These are phyloP conservation scores for Citrullus colocynthis DNA, from an alignment of 306 rosid species.

Conservation along the genomic window DNA sequence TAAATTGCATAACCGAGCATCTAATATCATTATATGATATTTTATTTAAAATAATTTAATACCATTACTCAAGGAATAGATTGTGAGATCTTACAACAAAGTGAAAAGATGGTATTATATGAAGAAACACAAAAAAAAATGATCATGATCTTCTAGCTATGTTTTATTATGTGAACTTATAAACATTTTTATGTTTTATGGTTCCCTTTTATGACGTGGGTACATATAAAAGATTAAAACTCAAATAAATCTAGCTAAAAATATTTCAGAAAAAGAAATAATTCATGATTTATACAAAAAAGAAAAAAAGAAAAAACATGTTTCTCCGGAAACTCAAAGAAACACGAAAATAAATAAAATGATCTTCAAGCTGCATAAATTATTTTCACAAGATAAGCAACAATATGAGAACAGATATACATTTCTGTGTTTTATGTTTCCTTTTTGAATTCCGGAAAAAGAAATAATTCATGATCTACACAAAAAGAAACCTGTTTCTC, in stretches of 20 bases:
- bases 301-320: too few species aligned
- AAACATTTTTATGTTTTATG: neutral
- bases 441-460: neutral
- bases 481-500: conserved; percentile 57
- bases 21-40: neutral
- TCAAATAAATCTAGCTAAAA: neutral
- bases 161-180: neutral
- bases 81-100: neutral
- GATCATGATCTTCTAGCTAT: neutral
- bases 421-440: neutral
- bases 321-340: neutral
- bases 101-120: neutral
- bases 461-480: neutral
- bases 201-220: neutral
- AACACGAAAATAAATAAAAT: neutral
- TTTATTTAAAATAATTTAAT: neutral
- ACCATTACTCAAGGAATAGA: neutral
- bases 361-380: neutral
- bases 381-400: neutral
- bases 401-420: neutral
- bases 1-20: neutral
- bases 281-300: too few species aligned
- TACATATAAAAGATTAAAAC: neutral
- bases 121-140: neutral
- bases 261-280: too few species aligned